Evolutionary conservation across 2,329 filamentous ascomycete genomes (phyloP), one percentile per base, ranked within the genome.

Genomic region (Alternaria conjuncta): DNA sequence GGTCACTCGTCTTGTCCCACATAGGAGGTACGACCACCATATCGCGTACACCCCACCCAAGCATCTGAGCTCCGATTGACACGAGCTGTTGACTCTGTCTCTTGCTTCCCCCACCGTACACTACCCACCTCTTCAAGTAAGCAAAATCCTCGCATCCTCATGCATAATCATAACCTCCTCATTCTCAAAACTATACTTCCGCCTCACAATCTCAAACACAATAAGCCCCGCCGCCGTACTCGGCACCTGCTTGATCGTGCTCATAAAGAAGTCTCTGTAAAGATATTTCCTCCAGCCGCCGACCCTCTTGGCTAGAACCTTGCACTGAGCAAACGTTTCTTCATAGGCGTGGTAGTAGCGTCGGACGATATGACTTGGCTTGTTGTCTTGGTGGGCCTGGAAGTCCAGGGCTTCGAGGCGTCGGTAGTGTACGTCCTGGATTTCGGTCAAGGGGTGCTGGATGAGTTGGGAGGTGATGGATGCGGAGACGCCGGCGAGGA

Each of bases 171-270:
- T 76, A 10, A 80, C 77, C 28, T 80, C 73, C 23, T 92, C 69
- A 84, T 85, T 66, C 89, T 88, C 71, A 86, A 87, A 83, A 2
- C 89, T 89, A 70, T 93, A 94, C 79, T 92, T 92, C 36, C 91
- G 84, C 60, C 92, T 83, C 41, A 93, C 88, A 47, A 94, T 75
- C 80, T 94, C 92, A 75, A 94, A 94, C 20, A 93, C 92, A 69
- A 94, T 92, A 63, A 94, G 76, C 0, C 91, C 92, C 0, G 91
- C 91, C 63, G 89, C 91, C 2, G 92, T 94, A 75, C 90, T 92
- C 0, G 92, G 92, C 2, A 92, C 90, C 79, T 93, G 91, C 6
- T 90, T 84, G 56, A 93, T 85, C 1, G 91, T 91, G 57, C 86
- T 89, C 86, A 87, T 87, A 84, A 90, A 88, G 76, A 94, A 93